phyloP scores from a whole-genome alignment of 768 basidiomycete genomes.

The Boletus patriciae region DNA sequence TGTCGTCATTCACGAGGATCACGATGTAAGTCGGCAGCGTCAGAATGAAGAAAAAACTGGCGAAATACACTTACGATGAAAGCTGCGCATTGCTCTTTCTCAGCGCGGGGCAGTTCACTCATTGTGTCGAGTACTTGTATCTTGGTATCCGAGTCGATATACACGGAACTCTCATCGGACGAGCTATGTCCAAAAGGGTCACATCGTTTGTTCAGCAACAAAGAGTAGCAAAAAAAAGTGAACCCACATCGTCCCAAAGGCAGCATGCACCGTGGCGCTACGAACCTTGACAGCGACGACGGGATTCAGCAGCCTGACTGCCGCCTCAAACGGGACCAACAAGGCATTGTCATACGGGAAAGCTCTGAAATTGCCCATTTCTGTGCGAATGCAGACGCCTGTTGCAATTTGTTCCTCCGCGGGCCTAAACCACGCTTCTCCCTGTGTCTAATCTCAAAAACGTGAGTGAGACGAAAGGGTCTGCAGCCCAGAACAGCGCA shows the following conservation, averaged over 20 bases:
- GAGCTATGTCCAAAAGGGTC: constrained; percentile 37
- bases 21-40: background rate
- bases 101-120: constrained; percentile 65
- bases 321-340: constrained; percentile 76
- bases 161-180: constrained; percentile 55
- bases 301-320: constrained; percentile 72
- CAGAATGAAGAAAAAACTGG: background rate
- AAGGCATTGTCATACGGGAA: constrained; percentile 81
- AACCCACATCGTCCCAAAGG: constrained; percentile 63
- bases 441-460: constrained; percentile 58
- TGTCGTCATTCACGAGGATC: constrained; percentile 25
- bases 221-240: too few species aligned
- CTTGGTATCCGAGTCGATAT: constrained; percentile 75
- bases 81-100: constrained; percentile 90
- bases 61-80: constrained; percentile 61
- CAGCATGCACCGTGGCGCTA: constrained; percentile 79
- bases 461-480: background rate
- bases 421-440: constrained; percentile 84
- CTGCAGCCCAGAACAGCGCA: constrained; percentile 28
- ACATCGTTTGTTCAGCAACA: background rate
- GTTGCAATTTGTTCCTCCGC: constrained; percentile 74
- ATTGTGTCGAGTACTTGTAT: constrained; percentile 83
- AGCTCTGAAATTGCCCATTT: constrained; percentile 66
- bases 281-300: constrained; percentile 80
- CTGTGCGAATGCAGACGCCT: constrained; percentile 74